Percentiles rank a stretch among this genome's conserved stretches.
phyloP scores from a whole-genome alignment of 2,329 filamentous ascomycete species.

The Colletotrichum sp. region DNA sequence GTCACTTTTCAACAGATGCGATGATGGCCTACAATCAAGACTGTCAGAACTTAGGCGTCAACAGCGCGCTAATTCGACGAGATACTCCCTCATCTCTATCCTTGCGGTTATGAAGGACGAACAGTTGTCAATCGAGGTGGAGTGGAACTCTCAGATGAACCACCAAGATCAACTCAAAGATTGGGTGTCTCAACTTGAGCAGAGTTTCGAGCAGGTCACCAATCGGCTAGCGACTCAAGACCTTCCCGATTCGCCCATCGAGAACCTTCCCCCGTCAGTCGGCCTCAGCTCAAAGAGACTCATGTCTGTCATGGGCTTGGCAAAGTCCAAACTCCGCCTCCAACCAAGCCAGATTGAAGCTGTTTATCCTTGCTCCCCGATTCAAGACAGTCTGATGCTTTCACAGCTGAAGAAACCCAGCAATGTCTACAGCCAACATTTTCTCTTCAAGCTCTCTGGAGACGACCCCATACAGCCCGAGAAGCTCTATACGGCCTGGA shows the following conservation, averaged over 20 bases:
- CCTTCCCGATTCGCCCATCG: background rate
- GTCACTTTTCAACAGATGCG: constrained; percentile 26
- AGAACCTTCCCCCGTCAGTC: background rate
- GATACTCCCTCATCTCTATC: constrained; percentile 3
- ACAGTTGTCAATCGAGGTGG: background rate
- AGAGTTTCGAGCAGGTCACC: background rate
- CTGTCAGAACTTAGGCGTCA: background rate
- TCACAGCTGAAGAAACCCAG: background rate
- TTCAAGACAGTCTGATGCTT: constrained; percentile 11
- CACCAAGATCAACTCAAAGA: background rate
- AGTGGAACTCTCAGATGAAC: constrained; percentile 9
- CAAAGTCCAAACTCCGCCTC: background rate
- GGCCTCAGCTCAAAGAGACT: background rate
- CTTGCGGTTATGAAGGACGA: background rate
- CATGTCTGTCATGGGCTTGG: background rate
- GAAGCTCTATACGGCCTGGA: background rate
- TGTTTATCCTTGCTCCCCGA: constrained; percentile 1
- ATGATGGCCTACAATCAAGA: background rate
- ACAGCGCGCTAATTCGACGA: background rate
- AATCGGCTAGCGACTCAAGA: background rate
- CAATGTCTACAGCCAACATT: background rate
- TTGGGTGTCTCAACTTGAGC: background rate
- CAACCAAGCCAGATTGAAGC: background rate
- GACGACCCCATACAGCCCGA: background rate
- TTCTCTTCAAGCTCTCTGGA: background rate